These are phyloP conservation scores for Myxozyma nipponensis DNA, from an alignment of 805 yeast genomes.

Conservation along the genomic window DNA sequence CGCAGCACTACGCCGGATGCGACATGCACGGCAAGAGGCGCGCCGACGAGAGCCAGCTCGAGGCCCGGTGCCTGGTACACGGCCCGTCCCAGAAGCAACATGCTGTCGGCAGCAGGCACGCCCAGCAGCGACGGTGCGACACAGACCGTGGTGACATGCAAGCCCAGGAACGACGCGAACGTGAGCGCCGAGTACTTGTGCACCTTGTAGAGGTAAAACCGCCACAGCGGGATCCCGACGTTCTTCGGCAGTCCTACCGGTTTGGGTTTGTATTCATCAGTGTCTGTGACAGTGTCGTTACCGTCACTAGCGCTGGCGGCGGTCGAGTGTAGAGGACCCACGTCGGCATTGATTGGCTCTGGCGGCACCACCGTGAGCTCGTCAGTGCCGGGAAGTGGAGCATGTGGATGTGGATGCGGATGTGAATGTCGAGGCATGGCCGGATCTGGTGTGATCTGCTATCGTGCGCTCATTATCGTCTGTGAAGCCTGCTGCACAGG, in stretches of 20 bases:
- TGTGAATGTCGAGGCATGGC: no score
- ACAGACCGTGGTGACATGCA: conserved; percentile 56
- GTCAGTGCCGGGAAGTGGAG: no score
- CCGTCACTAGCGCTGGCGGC: no score
- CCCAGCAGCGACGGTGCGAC: conserved; percentile 47
- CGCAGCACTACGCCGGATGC: conserved; percentile 48
- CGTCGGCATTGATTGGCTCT: no score
- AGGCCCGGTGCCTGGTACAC: conserved; percentile 54
- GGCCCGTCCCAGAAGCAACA: conserved; percentile 57
- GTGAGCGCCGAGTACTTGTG: conserved; percentile 64
- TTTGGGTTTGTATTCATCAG: conserved; percentile 1
- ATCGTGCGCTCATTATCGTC: no score
- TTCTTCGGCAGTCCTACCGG: neutral
- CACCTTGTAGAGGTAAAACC: conserved; percentile 17
- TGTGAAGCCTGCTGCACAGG: no score
- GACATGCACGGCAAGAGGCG: conserved; percentile 49
- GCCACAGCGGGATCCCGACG: conserved; percentile 9
- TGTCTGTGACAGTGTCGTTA: neutral
- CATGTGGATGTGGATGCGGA: no score
- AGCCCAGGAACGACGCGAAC: conserved; percentile 52
- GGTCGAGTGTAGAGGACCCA: no score
- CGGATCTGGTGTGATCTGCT: no score
- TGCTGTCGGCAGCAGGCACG: conserved; percentile 46
- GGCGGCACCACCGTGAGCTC: no score
- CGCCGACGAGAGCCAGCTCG: conserved; percentile 49